Base-by-base conservation (phyloP, 495 filamentous ascomycete species). In the Hyaloscypha hepaticicola region DNA sequence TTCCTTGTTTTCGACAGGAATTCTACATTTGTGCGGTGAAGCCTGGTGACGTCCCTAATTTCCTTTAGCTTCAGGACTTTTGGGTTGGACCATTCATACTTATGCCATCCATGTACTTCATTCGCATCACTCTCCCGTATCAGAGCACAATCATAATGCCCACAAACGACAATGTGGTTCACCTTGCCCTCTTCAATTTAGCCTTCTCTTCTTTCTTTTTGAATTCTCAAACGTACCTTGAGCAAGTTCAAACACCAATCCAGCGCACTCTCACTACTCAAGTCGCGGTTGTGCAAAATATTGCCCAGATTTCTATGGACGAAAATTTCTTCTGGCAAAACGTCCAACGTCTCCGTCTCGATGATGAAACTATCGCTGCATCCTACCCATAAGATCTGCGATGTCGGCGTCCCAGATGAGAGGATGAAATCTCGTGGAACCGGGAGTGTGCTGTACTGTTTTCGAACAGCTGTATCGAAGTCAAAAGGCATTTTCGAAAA, bases 341-440 rank as follows among this genome's bases (percentile, higher is more conserved):
- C 70, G 61, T 74, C 65, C 6, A 78, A 66, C 12, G 65, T 66
- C 21, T 71, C 72, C 0, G 73, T 78, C 66, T 80, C 77, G 59
- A 73, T 61, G 55, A 72, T 74, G 29, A 71, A 58, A 55, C 73
- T 78, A 66, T 77, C 76, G 19, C 72, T 77, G 66, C 78, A 81
- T 21, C 78, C 77, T 16, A 80, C 72, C 78, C 78, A 80, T 12
- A 81, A 69, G 48, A 81, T 70, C 50, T 81, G 76, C 53, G 70
- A 64, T 55, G 65, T 68, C 19, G 73, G 50, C 19, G 63, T 58
- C 11, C 57, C 56, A 31, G 68, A 64, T 25, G 72, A 73, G 6
- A 73, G 77, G 50, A 79, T 78, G 22, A 76, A 68, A 51, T 70
- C 61, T 7, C 31, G 34, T n/a, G 59, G 61, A 5, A 66, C 58